Evolutionary conservation across 2,329 filamentous ascomycete genomes (phyloP).

Genomic region (Alternaria sp.): DNA sequence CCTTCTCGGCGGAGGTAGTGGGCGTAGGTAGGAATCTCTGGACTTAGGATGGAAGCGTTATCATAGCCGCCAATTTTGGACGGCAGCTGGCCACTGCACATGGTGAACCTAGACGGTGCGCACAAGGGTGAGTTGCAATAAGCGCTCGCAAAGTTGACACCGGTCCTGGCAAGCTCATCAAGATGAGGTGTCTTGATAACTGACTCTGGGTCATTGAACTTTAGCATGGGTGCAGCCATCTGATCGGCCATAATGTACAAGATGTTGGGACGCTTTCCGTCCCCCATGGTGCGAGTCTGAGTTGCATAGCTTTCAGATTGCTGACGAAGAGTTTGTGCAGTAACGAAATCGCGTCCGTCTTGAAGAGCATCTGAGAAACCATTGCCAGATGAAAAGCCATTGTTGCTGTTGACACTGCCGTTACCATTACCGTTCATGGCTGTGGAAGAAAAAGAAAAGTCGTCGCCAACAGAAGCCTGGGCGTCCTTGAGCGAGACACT

Average conservation of each 20-base stretch:
- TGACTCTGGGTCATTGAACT: slow-evolving; percentile 88
- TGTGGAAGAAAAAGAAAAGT: slow-evolving; percentile 27
- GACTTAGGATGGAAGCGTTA: slow-evolving; percentile 84
- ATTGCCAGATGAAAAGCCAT: slow-evolving; percentile 23
- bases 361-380: slow-evolving; percentile 20
- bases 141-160: slow-evolving; percentile 91
- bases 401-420: slow-evolving; percentile 21
- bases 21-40: slow-evolving; percentile 88
- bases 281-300: slow-evolving; percentile 18
- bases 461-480: slow-evolving; percentile 27
- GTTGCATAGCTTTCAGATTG: slow-evolving; percentile 38
- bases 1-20: slow-evolving; percentile 87
- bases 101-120: slow-evolving; percentile 90
- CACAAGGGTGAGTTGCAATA: slow-evolving; percentile 95
- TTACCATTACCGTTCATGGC: slow-evolving; percentile 23
- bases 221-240: slow-evolving; percentile 86
- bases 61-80: slow-evolving; percentile 93
- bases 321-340: slow-evolving; percentile 39
- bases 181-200: slow-evolving; percentile 93
- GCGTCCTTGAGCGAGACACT: slow-evolving; percentile 33
- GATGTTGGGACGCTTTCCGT: slow-evolving; percentile 71
- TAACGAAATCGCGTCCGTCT: slow-evolving; percentile 34
- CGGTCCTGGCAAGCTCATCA: slow-evolving; percentile 79
- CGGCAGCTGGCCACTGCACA: slow-evolving; percentile 91
- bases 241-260: slow-evolving; percentile 98